Conservation (phyloP, 768 basidiomycete genomes). For the Roridomyces roridus region DNA sequence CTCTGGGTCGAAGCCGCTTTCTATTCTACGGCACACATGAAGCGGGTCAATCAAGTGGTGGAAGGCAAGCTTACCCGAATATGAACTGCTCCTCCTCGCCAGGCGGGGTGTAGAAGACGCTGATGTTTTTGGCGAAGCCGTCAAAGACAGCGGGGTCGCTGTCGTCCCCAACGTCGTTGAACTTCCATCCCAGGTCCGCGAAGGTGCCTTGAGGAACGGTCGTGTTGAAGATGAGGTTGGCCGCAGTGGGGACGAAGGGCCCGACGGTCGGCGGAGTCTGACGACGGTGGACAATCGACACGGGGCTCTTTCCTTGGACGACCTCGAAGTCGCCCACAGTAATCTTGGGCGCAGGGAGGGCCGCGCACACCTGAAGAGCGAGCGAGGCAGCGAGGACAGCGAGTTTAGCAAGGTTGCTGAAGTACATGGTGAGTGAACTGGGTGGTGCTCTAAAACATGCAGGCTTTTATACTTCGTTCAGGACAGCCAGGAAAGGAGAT, state of each 20-base stretch:
- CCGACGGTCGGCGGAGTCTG: conserved; percentile 2
- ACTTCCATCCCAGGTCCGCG: conserved; percentile 1
- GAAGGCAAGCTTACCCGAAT: conserved; percentile 6
- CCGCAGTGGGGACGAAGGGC: conserved; percentile 12
- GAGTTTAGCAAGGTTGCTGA: no score
- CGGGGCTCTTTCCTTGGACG: conserved; percentile 1
- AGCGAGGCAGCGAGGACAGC: no score
- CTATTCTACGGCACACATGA: background rate
- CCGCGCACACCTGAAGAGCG: no score
- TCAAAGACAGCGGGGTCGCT: conserved; percentile 1
- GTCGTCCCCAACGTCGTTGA: background rate
- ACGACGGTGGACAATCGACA: background rate
- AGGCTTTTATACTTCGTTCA: no score
- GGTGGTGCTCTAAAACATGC: no score
- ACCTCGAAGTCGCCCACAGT: conserved; percentile 5
- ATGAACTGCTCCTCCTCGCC: background rate
- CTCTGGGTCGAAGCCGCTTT: background rate
- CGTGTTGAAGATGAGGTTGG: conserved; percentile 14
- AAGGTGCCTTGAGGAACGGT: conserved; percentile 4
- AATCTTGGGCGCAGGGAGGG: no score
- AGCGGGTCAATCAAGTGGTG: background rate
- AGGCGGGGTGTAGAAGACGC: conserved; percentile 8
- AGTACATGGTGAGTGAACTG: no score
- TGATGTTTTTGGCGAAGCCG: conserved; percentile 5
- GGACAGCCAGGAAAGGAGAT: no score